Base-by-base conservation (phyloP, 1,284 basidiomycete species). In the Cutaneotrichosporon daszewskae region DNA sequence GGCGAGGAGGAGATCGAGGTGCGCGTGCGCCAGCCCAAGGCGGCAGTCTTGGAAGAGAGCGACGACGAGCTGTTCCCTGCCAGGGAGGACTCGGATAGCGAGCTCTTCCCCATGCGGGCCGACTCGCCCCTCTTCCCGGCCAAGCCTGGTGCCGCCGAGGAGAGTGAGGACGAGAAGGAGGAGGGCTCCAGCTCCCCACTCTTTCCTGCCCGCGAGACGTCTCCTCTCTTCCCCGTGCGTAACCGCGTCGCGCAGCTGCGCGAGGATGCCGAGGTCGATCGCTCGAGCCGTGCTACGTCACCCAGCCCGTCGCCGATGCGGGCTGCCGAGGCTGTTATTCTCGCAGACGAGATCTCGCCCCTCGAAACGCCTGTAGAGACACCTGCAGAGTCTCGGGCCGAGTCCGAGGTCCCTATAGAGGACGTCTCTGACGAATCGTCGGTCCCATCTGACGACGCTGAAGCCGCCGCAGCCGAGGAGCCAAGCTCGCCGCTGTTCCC, bases 61-160 rank as follows among this genome's bases (percentile, higher is more conserved):
- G 45, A 35, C 8, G 41, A n/a, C 9, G 34, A 29, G 14, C 31
- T 49, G 29, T 38, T 45, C 34, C 43, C 38, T 5, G 35, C 17
- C 4, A 27, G 39, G 5, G 36, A 6, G 10, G 22, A 13, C 49
- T 50, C 10, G 33, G 35, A 12, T 18, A 24, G 34, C 24, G 22
- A 31, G 14, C 35, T 42, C 12, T 47, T 42, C 31, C 45, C 45
- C 8, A 18, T 31, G 10, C 24, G 45, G 5, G 23, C 49, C 16
- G 13, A 37, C 9, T 55, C 56, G 3, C 51, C 56, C 9, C 46
- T 57, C n/a, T 55, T 57, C 48, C 45, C 54, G 5, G 6, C 45
- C 8, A 48, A 47, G 19, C n/a, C n/a, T n/a, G n/a, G n/a, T n/a
- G n/a, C n/a, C n/a, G n/a, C n/a, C n/a, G n/a, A n/a, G n/a, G n/a